Evolutionary conservation across 768 basidiomycete genomes (phyloP), one percentile per base, ranked within the genome.

Genomic region (Lentinus tigrinus): DNA sequence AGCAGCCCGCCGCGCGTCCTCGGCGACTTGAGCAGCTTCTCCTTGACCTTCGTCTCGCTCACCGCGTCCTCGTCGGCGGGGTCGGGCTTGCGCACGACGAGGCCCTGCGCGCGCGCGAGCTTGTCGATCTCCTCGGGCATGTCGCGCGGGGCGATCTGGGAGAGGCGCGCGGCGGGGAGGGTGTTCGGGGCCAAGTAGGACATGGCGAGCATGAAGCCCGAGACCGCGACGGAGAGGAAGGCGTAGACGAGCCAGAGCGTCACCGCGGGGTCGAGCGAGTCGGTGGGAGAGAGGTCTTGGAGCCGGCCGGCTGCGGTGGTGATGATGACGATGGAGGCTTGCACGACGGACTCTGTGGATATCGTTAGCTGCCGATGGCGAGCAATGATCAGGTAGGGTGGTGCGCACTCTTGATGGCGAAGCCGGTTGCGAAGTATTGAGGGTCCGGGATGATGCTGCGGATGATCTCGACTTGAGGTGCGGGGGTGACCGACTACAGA

Each of bases 251-350:
- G 74, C 75, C 76, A 77, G 37, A 76, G 66, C 2, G 70, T 69
- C 31, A 76, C 71, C 2, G 74, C 72, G 17, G 71, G 69, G 50
- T 73, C 71, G 49, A 77, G 74, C 8, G 75, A 74, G 64, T 70
- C 43, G 54, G 63, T 67, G 8, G 69, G 52, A 3, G 75, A 69
- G 52, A 67, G 61, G 62, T 76, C 77, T 62, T 78, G 77, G 13
- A 77, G 63, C 56, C 73, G 73, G 19, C 77, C 76, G 3, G 76
- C 75, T 0, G 73, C 76, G 17, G 72, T 75, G 9, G 76, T 76
- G 63, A 77, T 75, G 61, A 78, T 77, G 24, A 77, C 75, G 47
- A 76, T 74, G 28, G 73, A 74, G 8, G 72, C 76, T 60, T 78
- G 77, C 1, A 77, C 73, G 26, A 75, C 71, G 27, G 75, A 77